Conservation (phyloP, 257 asterid genomes). For the Leonotis leonurus region DNA sequence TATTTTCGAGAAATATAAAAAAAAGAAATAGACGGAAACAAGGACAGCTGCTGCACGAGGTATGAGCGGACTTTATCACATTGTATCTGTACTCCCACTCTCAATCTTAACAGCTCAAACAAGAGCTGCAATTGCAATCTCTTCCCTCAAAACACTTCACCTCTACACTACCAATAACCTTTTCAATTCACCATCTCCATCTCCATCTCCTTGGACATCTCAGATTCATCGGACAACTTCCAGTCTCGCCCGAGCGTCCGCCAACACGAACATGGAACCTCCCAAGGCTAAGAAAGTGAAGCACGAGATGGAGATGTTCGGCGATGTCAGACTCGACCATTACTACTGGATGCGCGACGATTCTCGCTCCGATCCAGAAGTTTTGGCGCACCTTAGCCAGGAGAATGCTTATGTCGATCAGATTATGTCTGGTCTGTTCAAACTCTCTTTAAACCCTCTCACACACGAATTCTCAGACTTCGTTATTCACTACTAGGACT, state of each 20-base stretch:
- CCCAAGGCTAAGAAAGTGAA: constrained; percentile 75
- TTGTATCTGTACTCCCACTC: not conserved
- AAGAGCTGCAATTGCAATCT: not conserved
- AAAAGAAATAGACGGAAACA: too few species aligned
- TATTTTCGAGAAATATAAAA: too few species aligned
- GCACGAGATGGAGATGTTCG: constrained; percentile 90
- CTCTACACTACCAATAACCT: not conserved
- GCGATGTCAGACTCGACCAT: constrained; percentile 74
- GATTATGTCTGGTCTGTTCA: constrained; percentile 66
- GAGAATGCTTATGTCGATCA: constrained; percentile 70
- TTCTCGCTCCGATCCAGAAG: constrained; percentile 58
- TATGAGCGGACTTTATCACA: constrained; percentile 4
- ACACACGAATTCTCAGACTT: not conserved
- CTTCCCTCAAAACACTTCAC: not conserved
- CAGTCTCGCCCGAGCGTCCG: constrained; percentile 14
- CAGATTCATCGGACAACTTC: constrained; percentile 9
- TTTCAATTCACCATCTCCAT: not conserved
- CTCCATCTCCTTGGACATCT: not conserved
- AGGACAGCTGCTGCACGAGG: not conserved
- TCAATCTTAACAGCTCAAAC: not conserved
- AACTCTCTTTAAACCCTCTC: not conserved
- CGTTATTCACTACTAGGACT: not conserved
- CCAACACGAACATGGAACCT: constrained; percentile 31
- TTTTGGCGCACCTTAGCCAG: constrained; percentile 49
- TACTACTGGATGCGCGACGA: constrained; percentile 98